A percentile compares a stretch with the other conserved stretches of the same genome.
Conservation (phyloP, 192 early-diverging fungal genomes). For the Backusella tarrabulga region DNA sequence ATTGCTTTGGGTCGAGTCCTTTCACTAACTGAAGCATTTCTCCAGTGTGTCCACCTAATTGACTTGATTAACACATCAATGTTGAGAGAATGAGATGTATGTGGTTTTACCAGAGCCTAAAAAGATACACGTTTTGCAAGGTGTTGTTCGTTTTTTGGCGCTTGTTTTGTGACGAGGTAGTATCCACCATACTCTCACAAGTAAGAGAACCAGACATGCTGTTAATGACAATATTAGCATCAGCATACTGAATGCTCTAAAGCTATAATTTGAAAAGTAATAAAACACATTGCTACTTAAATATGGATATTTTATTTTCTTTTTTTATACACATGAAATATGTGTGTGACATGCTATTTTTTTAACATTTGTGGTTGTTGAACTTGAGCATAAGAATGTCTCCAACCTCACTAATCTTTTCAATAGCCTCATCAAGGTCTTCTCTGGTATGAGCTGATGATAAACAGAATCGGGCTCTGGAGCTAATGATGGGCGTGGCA, state of each 20-base stretch:
- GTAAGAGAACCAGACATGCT: neutral
- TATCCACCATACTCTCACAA: neutral
- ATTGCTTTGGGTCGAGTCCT: slow-evolving; percentile 54
- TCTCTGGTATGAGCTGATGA: slow-evolving; percentile 92
- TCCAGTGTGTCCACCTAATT: slow-evolving; percentile 83
- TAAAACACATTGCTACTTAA: neutral
- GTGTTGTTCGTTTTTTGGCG: slow-evolving; percentile 12
- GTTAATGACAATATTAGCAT: neutral
- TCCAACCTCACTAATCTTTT: slow-evolving; percentile 72
- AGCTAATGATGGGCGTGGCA: slow-evolving; percentile 96
- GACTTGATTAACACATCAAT: neutral
- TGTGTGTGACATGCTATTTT: neutral
- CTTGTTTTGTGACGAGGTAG: neutral
- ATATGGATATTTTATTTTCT: neutral
- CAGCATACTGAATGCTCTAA: neutral
- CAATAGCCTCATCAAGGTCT: slow-evolving; percentile 70
- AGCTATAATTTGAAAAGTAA: no score
- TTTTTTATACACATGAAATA: neutral
- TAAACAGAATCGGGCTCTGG: slow-evolving; percentile 93
- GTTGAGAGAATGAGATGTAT: slow-evolving; percentile 9
- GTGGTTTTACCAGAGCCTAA: slow-evolving; percentile 29
- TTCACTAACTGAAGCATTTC: slow-evolving; percentile 83
- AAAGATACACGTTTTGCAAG: slow-evolving; percentile 39
- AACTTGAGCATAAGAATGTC: slow-evolving; percentile 68
- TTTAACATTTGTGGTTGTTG: neutral